These are phyloP conservation scores for Leccinum incarnatum DNA, from an alignment of 768 basidiomycete species.

Conservation along the genomic window DNA sequence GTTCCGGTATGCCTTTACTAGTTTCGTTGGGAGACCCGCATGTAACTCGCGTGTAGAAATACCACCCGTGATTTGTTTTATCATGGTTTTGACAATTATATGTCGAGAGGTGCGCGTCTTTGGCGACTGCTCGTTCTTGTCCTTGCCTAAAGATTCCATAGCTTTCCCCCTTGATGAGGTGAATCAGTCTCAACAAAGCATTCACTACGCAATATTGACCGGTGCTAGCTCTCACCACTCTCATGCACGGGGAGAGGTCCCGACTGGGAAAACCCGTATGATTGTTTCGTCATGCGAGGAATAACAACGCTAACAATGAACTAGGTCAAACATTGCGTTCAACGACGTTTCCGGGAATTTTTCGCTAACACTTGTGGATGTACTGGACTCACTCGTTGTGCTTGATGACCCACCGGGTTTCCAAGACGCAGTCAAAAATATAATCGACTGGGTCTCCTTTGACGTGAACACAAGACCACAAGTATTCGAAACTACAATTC, in stretches of 20 bases:
- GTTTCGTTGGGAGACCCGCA: neutral
- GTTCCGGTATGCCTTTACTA: constrained; percentile 44
- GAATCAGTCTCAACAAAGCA: constrained; percentile 13
- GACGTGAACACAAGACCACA: constrained; percentile 96
- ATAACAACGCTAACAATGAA: constrained; percentile 12
- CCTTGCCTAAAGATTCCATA: constrained; percentile 31
- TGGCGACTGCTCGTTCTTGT: constrained; percentile 1
- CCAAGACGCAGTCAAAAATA: constrained; percentile 77
- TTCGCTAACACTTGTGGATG: constrained; percentile 78
- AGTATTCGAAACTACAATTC: constrained; percentile 96
- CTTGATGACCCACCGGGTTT: constrained; percentile 76
- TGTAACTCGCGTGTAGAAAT: constrained; percentile 44
- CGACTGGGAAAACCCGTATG: constrained; percentile 80
- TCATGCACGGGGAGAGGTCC: constrained; percentile 87
- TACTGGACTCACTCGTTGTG: constrained; percentile 89
- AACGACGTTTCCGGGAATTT: constrained; percentile 97
- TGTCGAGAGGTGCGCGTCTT: constrained; percentile 64
- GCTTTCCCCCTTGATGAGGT: constrained; percentile 90
- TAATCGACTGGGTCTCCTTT: constrained; percentile 83
- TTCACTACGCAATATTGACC: constrained; percentile 14
- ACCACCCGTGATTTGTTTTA: constrained; percentile 79
- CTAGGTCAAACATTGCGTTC: constrained; percentile 65
- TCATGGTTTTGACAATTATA: constrained; percentile 88
- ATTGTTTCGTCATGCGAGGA: constrained; percentile 14
- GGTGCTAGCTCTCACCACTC: constrained; percentile 73